These are phyloP conservation scores for Lyophyllum shimeji DNA, from an alignment of 768 basidiomycete genomes.

Conservation along the genomic window DNA sequence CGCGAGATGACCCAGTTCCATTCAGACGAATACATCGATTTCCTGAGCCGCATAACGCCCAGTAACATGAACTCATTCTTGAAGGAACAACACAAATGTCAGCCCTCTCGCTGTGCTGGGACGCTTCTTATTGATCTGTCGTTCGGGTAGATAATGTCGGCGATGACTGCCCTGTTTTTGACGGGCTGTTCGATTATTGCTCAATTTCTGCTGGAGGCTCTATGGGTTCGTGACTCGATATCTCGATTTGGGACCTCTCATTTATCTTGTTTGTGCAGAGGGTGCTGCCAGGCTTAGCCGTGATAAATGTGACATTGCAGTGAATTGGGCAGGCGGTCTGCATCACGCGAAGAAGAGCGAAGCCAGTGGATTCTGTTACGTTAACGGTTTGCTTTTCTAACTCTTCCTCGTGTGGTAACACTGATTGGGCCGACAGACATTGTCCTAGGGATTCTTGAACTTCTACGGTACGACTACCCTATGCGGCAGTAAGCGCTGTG, in stretches of 20 bases:
- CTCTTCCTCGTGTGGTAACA: not conserved
- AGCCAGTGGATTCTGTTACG: constrained; percentile 98
- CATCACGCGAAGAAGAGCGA: constrained; percentile 99
- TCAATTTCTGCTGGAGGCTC: constrained; percentile 99
- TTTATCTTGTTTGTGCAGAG: constrained; percentile 54
- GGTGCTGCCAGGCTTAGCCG: constrained; percentile 93
- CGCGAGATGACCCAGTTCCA: constrained; percentile 99
- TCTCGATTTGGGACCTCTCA: not conserved
- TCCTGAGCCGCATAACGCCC: constrained; percentile 89
- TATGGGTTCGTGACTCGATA: constrained; percentile 69
- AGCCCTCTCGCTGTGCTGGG: constrained; percentile 19
- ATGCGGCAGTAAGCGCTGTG: not conserved
- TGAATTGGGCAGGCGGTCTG: constrained; percentile 98
- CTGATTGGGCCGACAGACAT: constrained; percentile 63
- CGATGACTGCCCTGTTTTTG: constrained; percentile 98
- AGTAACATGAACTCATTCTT: constrained; percentile 93
- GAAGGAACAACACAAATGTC: constrained; percentile 96
- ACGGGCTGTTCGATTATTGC: constrained; percentile 98
- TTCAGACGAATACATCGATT: constrained; percentile 98
- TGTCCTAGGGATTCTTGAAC: constrained; percentile 93
- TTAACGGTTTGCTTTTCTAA: constrained; percentile 67
- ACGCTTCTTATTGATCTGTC: not conserved
- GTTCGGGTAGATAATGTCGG: constrained; percentile 85
- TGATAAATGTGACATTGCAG: constrained; percentile 98
- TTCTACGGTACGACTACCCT: constrained; percentile 61